These are phyloP conservation scores for Calonectria montana DNA, from an alignment of 2,329 filamentous ascomycete genomes.

Conservation along the genomic window DNA sequence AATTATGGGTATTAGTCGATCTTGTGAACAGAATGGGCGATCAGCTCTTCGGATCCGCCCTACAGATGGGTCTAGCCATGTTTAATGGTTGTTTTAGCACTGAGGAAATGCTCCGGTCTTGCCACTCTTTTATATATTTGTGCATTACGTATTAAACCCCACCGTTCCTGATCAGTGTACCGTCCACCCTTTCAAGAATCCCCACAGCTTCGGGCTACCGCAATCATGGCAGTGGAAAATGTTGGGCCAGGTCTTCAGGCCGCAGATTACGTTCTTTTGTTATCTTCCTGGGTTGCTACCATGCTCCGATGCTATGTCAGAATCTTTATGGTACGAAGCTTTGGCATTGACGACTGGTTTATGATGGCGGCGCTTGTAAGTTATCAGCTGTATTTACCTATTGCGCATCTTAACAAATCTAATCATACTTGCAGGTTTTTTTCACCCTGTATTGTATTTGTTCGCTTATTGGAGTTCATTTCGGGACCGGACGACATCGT, in stretches of 20 bases:
- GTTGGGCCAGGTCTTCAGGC: neutral
- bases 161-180: no score
- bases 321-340: slow-evolving; percentile 48
- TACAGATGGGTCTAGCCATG: no score
- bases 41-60: no score
- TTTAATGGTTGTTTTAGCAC: no score
- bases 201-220: neutral
- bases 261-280: neutral
- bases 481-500: slow-evolving; percentile 55
- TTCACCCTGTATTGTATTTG: slow-evolving; percentile 50
- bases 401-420: neutral
- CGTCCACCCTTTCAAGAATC: no score
- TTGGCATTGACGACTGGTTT: slow-evolving; percentile 53
- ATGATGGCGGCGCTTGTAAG: slow-evolving; percentile 51
- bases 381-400: neutral
- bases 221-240: neutral
- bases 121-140: no score
- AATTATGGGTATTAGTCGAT: no score
- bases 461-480: slow-evolving; percentile 49
- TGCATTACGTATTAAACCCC: no score
- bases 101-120: no score
- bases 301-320: slow-evolving; percentile 45
- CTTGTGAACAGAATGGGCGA: no score
- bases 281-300: neutral
- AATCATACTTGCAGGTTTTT: slow-evolving; percentile 34